Evolutionary conservation across 257 asterid species (phyloP).

Genomic region (Petrea volubilis): DNA sequence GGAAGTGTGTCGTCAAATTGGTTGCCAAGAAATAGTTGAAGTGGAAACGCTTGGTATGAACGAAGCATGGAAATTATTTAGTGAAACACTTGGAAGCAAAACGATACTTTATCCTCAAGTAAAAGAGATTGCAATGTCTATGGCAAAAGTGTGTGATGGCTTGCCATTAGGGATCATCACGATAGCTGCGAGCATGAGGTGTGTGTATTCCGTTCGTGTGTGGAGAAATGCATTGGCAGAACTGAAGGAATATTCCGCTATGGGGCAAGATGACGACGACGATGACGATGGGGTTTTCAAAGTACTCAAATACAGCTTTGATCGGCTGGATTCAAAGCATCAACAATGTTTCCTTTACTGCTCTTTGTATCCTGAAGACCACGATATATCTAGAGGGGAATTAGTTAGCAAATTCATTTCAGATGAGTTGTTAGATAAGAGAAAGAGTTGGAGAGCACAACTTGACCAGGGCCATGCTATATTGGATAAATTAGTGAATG

Average conservation of each 20-base stretch:
- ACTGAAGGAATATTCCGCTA: constrained; percentile 4
- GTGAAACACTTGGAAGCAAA: background rate
- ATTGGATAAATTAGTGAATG: constrained; percentile 11
- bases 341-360: background rate
- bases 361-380: background rate
- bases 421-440: constrained; percentile 4
- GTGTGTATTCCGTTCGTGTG: constrained; percentile 2
- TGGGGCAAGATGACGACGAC: constrained; percentile 17
- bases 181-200: constrained; percentile 17
- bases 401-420: background rate
- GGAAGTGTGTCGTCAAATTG: constrained; percentile 12
- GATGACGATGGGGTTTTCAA: constrained; percentile 19
- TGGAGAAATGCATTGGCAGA: constrained; percentile 16
- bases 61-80: constrained; percentile 5
- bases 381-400: background rate
- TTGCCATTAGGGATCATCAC: constrained; percentile 2
- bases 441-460: constrained; percentile 8
- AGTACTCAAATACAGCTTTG: constrained; percentile 25
- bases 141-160: background rate
- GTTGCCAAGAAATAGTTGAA: background rate
- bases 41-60: background rate
- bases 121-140: background rate
- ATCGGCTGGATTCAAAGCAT: constrained; percentile 6
- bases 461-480: constrained; percentile 10
- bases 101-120: background rate